Percentiles rank a stretch among this genome's conserved stretches.
phyloP scores from a whole-genome alignment of 768 basidiomycete genomes.

The Daedaleopsis sinensis region DNA sequence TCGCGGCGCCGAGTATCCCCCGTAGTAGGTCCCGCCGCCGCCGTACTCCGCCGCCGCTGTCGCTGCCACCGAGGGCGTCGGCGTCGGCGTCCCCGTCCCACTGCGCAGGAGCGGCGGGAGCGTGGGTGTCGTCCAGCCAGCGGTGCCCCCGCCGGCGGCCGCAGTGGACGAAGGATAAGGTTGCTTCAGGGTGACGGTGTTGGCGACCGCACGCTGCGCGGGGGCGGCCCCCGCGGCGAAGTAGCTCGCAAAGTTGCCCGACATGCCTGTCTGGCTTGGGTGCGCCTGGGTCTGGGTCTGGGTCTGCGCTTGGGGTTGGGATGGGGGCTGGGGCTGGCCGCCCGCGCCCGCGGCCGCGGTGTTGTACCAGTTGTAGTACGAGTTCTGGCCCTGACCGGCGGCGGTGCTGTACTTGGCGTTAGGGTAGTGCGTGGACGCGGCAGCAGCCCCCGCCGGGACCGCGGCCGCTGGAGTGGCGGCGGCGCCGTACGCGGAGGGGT shows the following conservation, averaged over 20 bases:
- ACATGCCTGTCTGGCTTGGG: slow-evolving; percentile 28
- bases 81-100: slow-evolving; percentile 17
- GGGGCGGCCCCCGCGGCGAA: slow-evolving; percentile 31
- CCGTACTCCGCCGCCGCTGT: slow-evolving; percentile 12
- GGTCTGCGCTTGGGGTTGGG: slow-evolving; percentile 36
- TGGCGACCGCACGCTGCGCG: slow-evolving; percentile 54
- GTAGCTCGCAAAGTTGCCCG: slow-evolving; percentile 44
- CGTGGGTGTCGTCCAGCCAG: slow-evolving; percentile 36
- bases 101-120: slow-evolving; percentile 46
- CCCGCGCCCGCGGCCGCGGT: slow-evolving; percentile 42
- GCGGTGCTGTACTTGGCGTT: slow-evolving; percentile 38
- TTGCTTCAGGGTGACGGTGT: slow-evolving; percentile 44
- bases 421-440: slow-evolving; percentile 38
- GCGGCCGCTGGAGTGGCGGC: slow-evolving; percentile 26
- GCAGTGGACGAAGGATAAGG: slow-evolving; percentile 28
- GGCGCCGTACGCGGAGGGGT: slow-evolving; percentile 20
- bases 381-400: slow-evolving; percentile 34
- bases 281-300: slow-evolving; percentile 33
- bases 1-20: slow-evolving; percentile 26
- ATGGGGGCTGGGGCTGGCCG: too few species aligned
- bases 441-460: slow-evolving; percentile 3
- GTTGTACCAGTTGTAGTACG: slow-evolving; percentile 50
- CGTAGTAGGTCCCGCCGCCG: slow-evolving; percentile 21
- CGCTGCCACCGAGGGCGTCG: slow-evolving; percentile 25
- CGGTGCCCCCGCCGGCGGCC: slow-evolving; percentile 19